Evolutionary conservation across 1,284 basidiomycete genomes (phyloP).

Genomic region (Ustilago tritici): DNA sequence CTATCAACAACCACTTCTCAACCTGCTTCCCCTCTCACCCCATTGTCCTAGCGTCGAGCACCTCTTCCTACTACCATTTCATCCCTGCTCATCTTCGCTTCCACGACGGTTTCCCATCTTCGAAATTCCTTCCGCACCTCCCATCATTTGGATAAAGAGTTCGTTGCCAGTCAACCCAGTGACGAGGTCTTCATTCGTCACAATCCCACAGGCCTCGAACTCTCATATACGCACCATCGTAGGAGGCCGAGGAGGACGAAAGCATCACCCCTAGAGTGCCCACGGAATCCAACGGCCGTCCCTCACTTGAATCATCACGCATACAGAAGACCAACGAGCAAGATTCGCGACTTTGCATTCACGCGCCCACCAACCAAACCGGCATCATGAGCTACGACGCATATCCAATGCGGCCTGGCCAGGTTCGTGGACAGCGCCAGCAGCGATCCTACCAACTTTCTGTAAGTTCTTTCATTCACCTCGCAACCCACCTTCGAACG

Average conservation of each 20-base stretch:
- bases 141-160: not conserved
- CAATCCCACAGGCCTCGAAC: not conserved
- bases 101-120: not conserved
- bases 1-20: slow-evolving; percentile 8
- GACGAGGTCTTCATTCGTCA: not conserved
- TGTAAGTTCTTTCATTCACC: slow-evolving; percentile 21
- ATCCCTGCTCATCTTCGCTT: not conserved
- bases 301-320: not conserved
- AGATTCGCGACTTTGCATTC: not conserved
- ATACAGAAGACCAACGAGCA: not conserved
- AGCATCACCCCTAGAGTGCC: not conserved
- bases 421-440: slow-evolving; percentile 27
- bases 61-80: not conserved
- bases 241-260: not conserved
- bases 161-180: not conserved
- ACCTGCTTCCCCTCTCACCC: not conserved
- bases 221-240: not conserved
- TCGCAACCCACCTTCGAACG: not conserved
- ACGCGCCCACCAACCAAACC: slow-evolving; percentile 1
- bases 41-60: not conserved
- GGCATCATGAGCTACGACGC: slow-evolving; percentile 38
- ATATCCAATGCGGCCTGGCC: slow-evolving; percentile 24
- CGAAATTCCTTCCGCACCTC: not conserved
- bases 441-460: slow-evolving; percentile 34
- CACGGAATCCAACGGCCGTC: not conserved